Evolutionary conservation across 164 flowering plant species (phyloP).

Genomic region (Sedum album): DNA sequence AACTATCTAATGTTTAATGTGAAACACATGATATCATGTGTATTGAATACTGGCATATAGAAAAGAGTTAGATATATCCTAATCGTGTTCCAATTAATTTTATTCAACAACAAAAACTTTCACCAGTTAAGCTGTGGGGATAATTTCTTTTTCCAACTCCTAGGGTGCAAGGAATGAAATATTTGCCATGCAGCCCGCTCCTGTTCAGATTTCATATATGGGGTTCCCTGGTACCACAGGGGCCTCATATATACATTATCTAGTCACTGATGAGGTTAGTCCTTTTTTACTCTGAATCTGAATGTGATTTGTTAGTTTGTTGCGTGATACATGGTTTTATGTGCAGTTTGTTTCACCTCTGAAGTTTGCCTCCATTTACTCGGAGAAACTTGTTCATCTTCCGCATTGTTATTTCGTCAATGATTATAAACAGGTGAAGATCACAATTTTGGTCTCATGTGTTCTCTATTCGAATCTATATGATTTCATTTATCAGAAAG

Average conservation of each 20-base stretch:
- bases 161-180: conserved; percentile 99
- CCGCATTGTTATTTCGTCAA: conserved; percentile 53
- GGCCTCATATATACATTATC: too few relatives aligned
- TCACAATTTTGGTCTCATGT: too few relatives aligned
- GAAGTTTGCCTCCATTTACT: too few relatives aligned
- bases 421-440: too few relatives aligned
- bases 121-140: neutral
- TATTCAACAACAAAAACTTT: neutral
- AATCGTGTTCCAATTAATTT: neutral
- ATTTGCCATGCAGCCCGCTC: conserved; percentile 99
- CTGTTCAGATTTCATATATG: conserved; percentile 96
- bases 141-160: conserved; percentile 7
- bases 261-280: conserved; percentile 82
- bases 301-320: neutral
- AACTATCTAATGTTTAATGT: too few relatives aligned
- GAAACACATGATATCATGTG: too few relatives aligned
- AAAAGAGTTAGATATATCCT: neutral
- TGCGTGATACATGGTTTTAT: conserved; percentile 3
- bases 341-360: conserved; percentile 95
- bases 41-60: too few relatives aligned
- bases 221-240: conserved; percentile 99
- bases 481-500: too few relatives aligned
- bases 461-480: too few relatives aligned
- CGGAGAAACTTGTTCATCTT: conserved; percentile 94
- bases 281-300: neutral